These are phyloP conservation scores for Brasenia schreberi DNA, from an alignment of 164 flowering plant species.

Conservation along the genomic window DNA sequence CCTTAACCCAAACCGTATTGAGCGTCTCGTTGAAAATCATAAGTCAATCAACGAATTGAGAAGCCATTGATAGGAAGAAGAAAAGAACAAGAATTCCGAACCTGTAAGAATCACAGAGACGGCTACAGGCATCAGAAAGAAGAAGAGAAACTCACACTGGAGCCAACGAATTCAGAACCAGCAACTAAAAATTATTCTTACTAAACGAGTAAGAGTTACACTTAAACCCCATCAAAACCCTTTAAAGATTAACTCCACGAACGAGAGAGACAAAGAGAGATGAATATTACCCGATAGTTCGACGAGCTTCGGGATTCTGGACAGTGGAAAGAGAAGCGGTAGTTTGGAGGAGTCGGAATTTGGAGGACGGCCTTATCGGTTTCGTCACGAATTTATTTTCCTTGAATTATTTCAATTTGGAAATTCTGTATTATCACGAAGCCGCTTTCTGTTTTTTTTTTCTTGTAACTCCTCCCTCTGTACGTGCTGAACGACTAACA, in stretches of 20 bases:
- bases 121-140: too few species aligned
- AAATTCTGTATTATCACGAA: too few species aligned
- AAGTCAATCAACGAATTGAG: conserved; percentile 8
- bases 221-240: not conserved
- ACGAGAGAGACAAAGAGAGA: not conserved
- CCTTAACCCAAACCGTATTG: too few species aligned
- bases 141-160: not conserved
- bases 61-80: conserved; percentile 25
- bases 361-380: not conserved
- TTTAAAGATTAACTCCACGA: not conserved
- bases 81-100: not conserved
- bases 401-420: too few species aligned
- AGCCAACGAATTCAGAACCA: not conserved
- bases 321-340: not conserved
- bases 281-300: not conserved
- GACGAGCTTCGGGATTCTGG: not conserved
- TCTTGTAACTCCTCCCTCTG: too few species aligned
- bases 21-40: too few species aligned
- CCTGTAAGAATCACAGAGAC: not conserved
- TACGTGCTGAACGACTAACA: too few species aligned
- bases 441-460: too few species aligned
- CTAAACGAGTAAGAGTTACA: not conserved
- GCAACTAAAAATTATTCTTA: too few species aligned
- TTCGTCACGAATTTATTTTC: not conserved
- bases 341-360: not conserved